A percentile compares a stretch with the other conserved stretches of the same genome.
phyloP scores from a whole-genome alignment of 139 green algal species.

The Chlamydomonas schloesseri region DNA sequence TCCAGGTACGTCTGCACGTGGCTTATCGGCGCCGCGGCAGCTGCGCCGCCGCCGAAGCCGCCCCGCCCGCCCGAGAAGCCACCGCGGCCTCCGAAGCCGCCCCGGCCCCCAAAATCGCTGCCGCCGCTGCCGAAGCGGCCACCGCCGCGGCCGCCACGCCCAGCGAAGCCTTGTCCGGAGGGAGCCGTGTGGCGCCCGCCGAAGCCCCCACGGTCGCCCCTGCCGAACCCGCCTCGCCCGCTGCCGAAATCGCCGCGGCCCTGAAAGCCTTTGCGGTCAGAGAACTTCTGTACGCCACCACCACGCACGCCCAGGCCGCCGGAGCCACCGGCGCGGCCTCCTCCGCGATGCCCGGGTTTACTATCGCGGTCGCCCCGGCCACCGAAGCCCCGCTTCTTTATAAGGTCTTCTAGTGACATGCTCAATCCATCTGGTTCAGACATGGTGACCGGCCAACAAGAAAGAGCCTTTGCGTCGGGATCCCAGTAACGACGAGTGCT shows the following conservation, averaged over 20 bases:
- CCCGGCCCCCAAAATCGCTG: not conserved
- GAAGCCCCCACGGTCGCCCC: not conserved
- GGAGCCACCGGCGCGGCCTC: not conserved
- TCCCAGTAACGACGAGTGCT: too few relatives aligned
- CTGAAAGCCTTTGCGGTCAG: slow-evolving; percentile 4
- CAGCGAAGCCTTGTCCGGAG: too few relatives aligned
- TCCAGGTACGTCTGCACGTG: slow-evolving; percentile 33
- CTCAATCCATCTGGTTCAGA: slow-evolving; percentile 12
- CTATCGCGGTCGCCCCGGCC: not conserved
- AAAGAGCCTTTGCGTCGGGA: too few relatives aligned
- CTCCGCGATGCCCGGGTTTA: slow-evolving; percentile 3
- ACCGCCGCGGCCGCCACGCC: too few relatives aligned
- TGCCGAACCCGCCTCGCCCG: not conserved
- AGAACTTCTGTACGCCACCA: slow-evolving; percentile 9
- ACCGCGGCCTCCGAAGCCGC: slow-evolving; percentile 1
- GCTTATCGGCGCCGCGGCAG: not conserved
- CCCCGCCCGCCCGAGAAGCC: not conserved
- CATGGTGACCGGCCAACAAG: not conserved
- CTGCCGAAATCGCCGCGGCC: not conserved
- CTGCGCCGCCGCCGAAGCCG: not conserved
- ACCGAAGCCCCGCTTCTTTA: slow-evolving; percentile 14
- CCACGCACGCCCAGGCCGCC: slow-evolving; percentile 19
- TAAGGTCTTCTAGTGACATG: slow-evolving; percentile 25
- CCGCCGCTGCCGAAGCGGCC: not conserved
- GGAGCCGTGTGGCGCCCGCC: too few relatives aligned